Base-by-base conservation (phyloP, 2,329 filamentous ascomycete species). In the Apiospora malaysiana region DNA sequence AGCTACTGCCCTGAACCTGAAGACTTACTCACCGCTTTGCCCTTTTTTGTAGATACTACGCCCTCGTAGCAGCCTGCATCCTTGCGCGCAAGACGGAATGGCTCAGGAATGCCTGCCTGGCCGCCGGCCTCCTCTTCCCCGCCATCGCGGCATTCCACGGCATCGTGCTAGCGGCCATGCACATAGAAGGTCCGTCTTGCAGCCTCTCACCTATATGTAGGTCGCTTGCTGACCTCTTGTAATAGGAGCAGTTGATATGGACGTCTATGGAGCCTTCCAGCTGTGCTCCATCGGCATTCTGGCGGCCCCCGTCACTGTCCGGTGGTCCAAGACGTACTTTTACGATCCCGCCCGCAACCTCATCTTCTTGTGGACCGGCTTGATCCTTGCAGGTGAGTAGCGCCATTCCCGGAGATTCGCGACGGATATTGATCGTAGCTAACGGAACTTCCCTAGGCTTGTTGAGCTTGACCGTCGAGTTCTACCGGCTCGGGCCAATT, bases 231-330 rank as follows among this genome's bases (percentile, higher is more conserved):
- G 5, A 66, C 32, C 42, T 1, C 3, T 2, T 1, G 10, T n/a
- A 42, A 32, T 23, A 91, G 90, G 82, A 68, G 90, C 88, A 18
- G 85, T 92, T 18, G 90, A 92, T 75, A 88, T 93, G 86, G 91
- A 93, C 74, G 82, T 92, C 4, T 93, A 87, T 70, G 91, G 91
- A 1, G 89, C 90, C 10, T 91, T 92, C 72, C 91, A 93, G 73
- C 78, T 92, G 0, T 92, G 90, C 71, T 85, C 90, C 0, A 90
- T 93, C 47, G 90, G 89, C 16, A 89, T 92, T 21, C 75, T 93
- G 4, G 88, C 89, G 1, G 90, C 88, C 4, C 91, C 90, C 0
- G 84, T 90, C 0, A 91, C 90, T 0, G 89, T 90, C 27, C 84
- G 86, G 72, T 78, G 90, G 59, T 92, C 90, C 1, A 80, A 80